A percentile compares a stretch with the other conserved stretches of the same genome.
Conservation (phyloP, 2,329 filamentous ascomycete species). For the Fusarium falciforme region DNA sequence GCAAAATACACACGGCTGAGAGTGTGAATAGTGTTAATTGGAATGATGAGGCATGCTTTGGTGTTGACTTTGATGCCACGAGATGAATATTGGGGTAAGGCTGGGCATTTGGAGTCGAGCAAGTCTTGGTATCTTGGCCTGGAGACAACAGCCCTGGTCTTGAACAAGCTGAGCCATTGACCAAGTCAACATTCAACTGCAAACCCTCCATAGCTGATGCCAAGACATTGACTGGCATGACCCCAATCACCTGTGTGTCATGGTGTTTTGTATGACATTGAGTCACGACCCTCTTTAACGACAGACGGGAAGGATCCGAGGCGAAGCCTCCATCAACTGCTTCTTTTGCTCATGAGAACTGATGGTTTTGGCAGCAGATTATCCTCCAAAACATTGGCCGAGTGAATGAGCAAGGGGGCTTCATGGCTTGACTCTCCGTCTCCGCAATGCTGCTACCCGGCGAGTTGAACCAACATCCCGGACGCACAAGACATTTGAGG, state of each 20-base stretch:
- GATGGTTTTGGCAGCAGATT: neutral
- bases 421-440: constrained; percentile 13
- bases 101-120: neutral
- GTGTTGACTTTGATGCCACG: constrained; percentile 1
- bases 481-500: constrained; percentile 3
- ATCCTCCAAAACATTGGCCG: neutral
- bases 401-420: constrained; percentile 7
- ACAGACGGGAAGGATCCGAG: neutral
- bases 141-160: neutral
- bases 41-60: constrained; percentile 20
- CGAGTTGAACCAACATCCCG: constrained; percentile 9
- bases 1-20: constrained; percentile 13
- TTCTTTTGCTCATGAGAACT: neutral
- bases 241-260: neutral
- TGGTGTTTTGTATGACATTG: neutral
- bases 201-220: neutral
- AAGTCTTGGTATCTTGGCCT: neutral
- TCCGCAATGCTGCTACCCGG: constrained; percentile 21
- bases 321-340: neutral
- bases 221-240: constrained; percentile 1
- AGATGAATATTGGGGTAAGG: neutral
- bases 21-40: constrained; percentile 10
- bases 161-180: neutral
- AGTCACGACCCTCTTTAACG: neutral
- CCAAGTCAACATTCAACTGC: neutral